Evolutionary conservation across 108 stramenopile species (phyloP), one percentile per base, ranked within the genome.

Genomic region (Tribonema minus): DNA sequence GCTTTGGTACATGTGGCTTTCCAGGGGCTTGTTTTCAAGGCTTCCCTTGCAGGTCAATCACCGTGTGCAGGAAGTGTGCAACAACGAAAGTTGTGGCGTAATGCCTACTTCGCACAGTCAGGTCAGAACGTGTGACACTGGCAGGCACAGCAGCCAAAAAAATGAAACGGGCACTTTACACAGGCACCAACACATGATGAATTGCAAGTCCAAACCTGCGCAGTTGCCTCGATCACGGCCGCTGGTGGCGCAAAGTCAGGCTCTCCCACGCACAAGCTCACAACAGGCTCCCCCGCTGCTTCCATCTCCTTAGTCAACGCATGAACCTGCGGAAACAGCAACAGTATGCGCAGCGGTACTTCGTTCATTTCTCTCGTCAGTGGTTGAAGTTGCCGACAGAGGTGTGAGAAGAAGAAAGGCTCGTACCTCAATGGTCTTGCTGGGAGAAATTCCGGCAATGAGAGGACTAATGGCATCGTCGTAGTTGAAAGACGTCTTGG

Each of bases 221-320:
- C 64, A 20, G 91, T 90, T 3, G 93, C 93, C 25, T 94, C 91
- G 61, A 97, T 78, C 2, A 94, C 72, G 1, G 65, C 66, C 15
- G 58, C 59, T 1, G 93, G 95, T 23, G 95, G 97, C 3, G 85
- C 70, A 82, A 95, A 98, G 82, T 98, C 94, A 0, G 97, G 97
- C 85, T 98, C 97, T 58, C 97, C 97, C 9, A 98, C 95, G 84
- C 94, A 95, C 34, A 98, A 80, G 2, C 92, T 91, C n/a, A 96
- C 92, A 20, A 87, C 83, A 28, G 37, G 37, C 61, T 85, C 65
- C 26, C 87, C 87, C 67, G 75, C 29, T 6, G 72, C 80, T 72
- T 87, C 74, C 83, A 87, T 75, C 46, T 84, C 85, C 41, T 86
- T 82, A 0, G 85, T 86, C 36, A 84, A 30, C 3, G 85, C 83